phyloP scores from a whole-genome alignment of 2,329 filamentous ascomycete species.

The Chrysoporthe deuterocubensis region DNA sequence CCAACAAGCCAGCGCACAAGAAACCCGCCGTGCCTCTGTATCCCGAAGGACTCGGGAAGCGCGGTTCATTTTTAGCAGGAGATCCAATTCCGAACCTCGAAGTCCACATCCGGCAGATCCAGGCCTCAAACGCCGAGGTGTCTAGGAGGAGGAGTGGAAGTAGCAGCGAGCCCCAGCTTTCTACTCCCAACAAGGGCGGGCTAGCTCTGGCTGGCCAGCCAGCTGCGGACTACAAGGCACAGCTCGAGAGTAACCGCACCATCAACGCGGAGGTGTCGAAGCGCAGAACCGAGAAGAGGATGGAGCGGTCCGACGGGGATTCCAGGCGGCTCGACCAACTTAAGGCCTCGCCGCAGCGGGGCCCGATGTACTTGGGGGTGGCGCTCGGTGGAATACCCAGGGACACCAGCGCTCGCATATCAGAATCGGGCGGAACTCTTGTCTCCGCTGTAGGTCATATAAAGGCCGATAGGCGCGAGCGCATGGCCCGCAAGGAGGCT shows the following conservation, averaged over 20 bases:
- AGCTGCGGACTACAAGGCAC: neutral
- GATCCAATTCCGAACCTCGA: neutral
- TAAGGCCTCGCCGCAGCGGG: neutral
- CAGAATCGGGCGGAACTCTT: neutral
- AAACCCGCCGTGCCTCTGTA: neutral
- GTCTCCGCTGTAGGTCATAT: neutral
- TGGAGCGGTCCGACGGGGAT: too few species aligned
- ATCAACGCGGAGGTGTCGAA: neutral
- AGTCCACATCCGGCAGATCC: neutral
- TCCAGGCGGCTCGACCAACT: neutral
- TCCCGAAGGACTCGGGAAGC: neutral
- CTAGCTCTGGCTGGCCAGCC: neutral
- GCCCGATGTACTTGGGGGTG: neutral
- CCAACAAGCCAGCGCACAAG: too few species aligned
- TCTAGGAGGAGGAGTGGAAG: neutral
- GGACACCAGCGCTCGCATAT: neutral
- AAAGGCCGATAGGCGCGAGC: neutral
- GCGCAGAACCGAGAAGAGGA: neutral
- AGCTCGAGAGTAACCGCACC: neutral
- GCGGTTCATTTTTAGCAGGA: neutral
- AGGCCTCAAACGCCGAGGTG: neutral
- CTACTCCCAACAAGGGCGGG: too few species aligned
- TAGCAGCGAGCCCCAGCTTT: neutral
- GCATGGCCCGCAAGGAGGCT: neutral
- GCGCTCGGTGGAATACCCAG: neutral